Evolutionary conservation across 441 rosid genomes (phyloP).

Genomic region (Euphorbia schlechtendalii): DNA sequence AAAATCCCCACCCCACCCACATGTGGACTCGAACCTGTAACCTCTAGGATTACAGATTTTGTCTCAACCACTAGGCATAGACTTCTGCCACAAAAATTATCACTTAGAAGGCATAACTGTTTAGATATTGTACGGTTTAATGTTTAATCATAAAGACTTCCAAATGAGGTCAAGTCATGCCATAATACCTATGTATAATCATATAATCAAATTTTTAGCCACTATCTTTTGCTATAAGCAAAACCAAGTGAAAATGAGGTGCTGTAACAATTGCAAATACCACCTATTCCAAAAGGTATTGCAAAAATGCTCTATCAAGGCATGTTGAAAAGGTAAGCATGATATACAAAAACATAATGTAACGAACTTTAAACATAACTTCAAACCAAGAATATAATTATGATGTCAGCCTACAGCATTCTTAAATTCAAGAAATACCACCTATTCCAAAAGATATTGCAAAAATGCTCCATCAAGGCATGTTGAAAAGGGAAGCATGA

Average conservation of each 20-base stretch:
- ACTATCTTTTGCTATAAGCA: neutral
- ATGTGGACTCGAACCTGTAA: too few species aligned
- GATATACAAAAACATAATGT: neutral
- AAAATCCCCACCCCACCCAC: too few species aligned
- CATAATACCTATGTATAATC: too few species aligned
- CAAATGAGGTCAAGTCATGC: neutral
- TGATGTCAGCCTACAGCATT: constrained; percentile 35
- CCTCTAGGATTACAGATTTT: too few species aligned
- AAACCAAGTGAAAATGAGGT: neutral
- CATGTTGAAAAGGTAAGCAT: neutral
- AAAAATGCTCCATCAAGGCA: neutral
- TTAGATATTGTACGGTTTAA: neutral
- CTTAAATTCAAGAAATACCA: constrained; percentile 50
- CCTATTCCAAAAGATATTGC: neutral
- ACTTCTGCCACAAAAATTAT: neutral
- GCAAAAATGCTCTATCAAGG: neutral
- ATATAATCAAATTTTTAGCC: too few species aligned
- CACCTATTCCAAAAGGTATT: neutral
- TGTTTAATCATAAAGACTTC: neutral
- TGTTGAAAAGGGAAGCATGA: neutral
- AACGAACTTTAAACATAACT: neutral
- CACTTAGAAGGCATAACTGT: neutral
- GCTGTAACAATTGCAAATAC: neutral
- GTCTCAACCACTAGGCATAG: too few species aligned
- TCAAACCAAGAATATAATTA: neutral